Conservation (phyloP, 805 yeast genomes). For the Teunomyces funiuensis region DNA sequence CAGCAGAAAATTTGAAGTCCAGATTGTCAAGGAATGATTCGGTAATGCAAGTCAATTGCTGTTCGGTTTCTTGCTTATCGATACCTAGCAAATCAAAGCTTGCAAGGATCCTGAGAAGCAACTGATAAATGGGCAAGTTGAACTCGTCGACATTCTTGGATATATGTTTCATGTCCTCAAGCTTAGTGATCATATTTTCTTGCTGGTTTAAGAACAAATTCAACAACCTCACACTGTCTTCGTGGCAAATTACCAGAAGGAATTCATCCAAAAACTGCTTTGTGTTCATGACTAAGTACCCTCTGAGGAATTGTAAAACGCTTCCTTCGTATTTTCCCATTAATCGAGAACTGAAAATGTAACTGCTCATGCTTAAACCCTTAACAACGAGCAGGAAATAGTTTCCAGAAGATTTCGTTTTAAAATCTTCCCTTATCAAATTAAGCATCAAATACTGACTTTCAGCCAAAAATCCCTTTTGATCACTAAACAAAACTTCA, state of each 20-base stretch:
- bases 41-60: constrained; percentile 14
- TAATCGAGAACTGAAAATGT: constrained; percentile 4
- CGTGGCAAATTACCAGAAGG: constrained; percentile 14
- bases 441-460: constrained; percentile 11
- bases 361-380: constrained; percentile 9
- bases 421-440: constrained; percentile 14
- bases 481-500: constrained; percentile 11
- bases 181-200: constrained; percentile 2
- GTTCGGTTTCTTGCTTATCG: constrained; percentile 10
- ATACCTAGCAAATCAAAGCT: constrained; percentile 13
- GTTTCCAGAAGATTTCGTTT: constrained; percentile 10
- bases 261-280: constrained; percentile 23
- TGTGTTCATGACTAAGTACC: constrained; percentile 17
- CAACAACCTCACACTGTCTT: constrained; percentile 18
- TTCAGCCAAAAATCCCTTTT: not conserved
- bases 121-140: constrained; percentile 34
- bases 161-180: constrained; percentile 17
- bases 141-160: constrained; percentile 29
- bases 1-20: constrained; percentile 25
- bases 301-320: constrained; percentile 13
- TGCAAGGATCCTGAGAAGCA: constrained; percentile 23
- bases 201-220: constrained; percentile 14
- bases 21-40: constrained; percentile 18
- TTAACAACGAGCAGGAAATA: constrained; percentile 14
- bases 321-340: constrained; percentile 9